Conservation (phyloP, 306 rosid species). For the Potentilla sterilis region DNA sequence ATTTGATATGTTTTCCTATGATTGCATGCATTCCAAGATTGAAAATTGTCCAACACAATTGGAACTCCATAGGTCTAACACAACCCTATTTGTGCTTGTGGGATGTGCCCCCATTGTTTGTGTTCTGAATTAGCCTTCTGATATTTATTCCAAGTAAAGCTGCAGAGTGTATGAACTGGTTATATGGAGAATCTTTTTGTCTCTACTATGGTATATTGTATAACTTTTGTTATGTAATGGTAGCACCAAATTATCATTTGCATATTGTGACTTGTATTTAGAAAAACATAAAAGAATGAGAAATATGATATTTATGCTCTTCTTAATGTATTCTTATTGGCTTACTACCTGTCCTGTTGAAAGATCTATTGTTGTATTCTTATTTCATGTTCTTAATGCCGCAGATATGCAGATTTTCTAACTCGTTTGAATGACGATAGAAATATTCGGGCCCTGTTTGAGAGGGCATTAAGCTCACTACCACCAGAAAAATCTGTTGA, state of each 20-base stretch:
- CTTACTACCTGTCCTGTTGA: background rate
- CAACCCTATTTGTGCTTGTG: background rate
- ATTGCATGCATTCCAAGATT: background rate
- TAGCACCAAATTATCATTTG: background rate
- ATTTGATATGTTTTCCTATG: background rate
- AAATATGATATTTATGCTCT: constrained; percentile 2
- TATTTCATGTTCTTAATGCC: constrained; percentile 27
- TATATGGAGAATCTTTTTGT: background rate
- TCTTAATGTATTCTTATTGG: constrained; percentile 6
- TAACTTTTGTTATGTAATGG: background rate
- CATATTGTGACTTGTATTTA: background rate
- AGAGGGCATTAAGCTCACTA: constrained; percentile 84
- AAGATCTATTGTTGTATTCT: background rate
- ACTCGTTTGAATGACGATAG: constrained; percentile 89
- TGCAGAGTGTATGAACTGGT: background rate
- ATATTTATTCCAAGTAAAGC: background rate
- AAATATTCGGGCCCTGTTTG: constrained; percentile 94
- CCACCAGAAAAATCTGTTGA: constrained; percentile 76
- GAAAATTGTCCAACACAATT: background rate
- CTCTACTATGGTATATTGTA: background rate
- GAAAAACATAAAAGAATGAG: background rate
- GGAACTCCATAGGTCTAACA: background rate
- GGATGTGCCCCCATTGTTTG: constrained; percentile 7
- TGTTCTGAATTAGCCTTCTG: background rate
- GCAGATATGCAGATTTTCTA: constrained; percentile 94